Conservation (phyloP, 805 yeast species). For the Barnettozyma vustinii region DNA sequence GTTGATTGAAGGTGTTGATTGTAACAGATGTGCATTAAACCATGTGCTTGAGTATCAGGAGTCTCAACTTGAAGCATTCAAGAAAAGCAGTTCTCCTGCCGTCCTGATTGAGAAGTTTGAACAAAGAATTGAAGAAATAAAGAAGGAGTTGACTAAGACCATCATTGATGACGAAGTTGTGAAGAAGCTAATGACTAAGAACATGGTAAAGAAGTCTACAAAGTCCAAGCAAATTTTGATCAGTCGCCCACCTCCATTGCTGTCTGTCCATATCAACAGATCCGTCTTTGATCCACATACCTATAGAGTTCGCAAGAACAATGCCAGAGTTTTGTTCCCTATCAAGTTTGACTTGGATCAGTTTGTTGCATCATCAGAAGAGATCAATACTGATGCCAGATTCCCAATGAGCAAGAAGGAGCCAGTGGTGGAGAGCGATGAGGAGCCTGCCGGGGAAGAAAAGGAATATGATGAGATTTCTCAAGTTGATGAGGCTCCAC, state of each 20-base stretch:
- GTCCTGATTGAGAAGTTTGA: slow-evolving; percentile 32
- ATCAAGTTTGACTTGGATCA: slow-evolving; percentile 57
- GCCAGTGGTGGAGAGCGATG: slow-evolving; percentile 10
- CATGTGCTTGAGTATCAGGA: slow-evolving; percentile 50
- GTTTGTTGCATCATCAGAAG: slow-evolving; percentile 63
- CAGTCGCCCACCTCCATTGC: slow-evolving; percentile 75
- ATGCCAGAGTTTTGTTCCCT: slow-evolving; percentile 78
- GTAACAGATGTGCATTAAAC: slow-evolving; percentile 82
- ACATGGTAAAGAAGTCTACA: slow-evolving; percentile 65
- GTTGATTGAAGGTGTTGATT: slow-evolving; percentile 87
- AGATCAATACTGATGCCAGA: slow-evolving; percentile 77
- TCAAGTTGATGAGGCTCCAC: slow-evolving; percentile 2
- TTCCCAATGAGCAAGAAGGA: slow-evolving; percentile 55
- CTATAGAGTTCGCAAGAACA: slow-evolving; percentile 77
- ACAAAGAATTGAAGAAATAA: slow-evolving; percentile 43
- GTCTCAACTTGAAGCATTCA: slow-evolving; percentile 30
- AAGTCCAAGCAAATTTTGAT: slow-evolving; percentile 81
- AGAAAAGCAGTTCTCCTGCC: slow-evolving; percentile 18
- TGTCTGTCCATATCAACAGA: slow-evolving; percentile 85
- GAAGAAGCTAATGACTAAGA: slow-evolving; percentile 65
- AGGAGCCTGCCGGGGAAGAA: slow-evolving; percentile 12
- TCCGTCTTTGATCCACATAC: slow-evolving; percentile 89
- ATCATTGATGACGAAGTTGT: slow-evolving; percentile 78
- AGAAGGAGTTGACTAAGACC: slow-evolving; percentile 52
- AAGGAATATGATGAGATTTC: slow-evolving; percentile 2